A percentile compares a stretch with the other conserved stretches of the same genome.
These are phyloP conservation scores for Osmozyma mogii DNA, from an alignment of 805 yeast genomes.

Conservation along the genomic window DNA sequence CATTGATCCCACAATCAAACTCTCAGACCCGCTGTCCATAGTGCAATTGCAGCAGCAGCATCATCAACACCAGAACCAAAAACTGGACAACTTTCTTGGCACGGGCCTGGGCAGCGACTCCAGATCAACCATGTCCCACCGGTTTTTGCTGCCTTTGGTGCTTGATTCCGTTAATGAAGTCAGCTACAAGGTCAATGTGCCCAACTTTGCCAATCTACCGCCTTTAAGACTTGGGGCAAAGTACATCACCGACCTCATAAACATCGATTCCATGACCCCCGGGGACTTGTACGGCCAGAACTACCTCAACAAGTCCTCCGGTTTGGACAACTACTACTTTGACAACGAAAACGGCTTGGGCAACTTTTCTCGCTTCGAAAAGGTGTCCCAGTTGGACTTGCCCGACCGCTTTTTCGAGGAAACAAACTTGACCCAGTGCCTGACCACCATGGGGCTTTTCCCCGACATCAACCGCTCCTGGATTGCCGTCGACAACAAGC, in stretches of 20 bases:
- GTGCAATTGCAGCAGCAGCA: too few relatives aligned
- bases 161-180: constrained; percentile 31
- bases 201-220: constrained; percentile 43
- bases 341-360: constrained; percentile 38
- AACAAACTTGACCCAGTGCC: constrained; percentile 55
- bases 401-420: constrained; percentile 79
- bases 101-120: constrained; percentile 2
- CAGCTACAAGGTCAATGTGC: constrained; percentile 36
- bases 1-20: constrained; percentile 25
- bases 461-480: constrained; percentile 77
- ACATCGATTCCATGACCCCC: constrained; percentile 50
- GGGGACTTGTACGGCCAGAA: constrained; percentile 48
- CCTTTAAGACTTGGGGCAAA: constrained; percentile 56
- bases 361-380: constrained; percentile 69
- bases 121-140: constrained; percentile 18
- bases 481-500: constrained; percentile 74
- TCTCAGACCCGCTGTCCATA: constrained; percentile 18
- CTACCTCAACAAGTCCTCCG: constrained; percentile 41
- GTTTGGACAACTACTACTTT: constrained; percentile 59
- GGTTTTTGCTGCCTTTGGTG: constrained; percentile 27
- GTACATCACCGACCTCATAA: constrained; percentile 52
- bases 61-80: constrained; percentile 20
- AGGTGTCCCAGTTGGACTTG: constrained; percentile 55
- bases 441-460: constrained; percentile 75
- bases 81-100: constrained; percentile 13